Conservation (phyloP, 2,329 filamentous ascomycete genomes). For the Colletotrichum chlorophyti region DNA sequence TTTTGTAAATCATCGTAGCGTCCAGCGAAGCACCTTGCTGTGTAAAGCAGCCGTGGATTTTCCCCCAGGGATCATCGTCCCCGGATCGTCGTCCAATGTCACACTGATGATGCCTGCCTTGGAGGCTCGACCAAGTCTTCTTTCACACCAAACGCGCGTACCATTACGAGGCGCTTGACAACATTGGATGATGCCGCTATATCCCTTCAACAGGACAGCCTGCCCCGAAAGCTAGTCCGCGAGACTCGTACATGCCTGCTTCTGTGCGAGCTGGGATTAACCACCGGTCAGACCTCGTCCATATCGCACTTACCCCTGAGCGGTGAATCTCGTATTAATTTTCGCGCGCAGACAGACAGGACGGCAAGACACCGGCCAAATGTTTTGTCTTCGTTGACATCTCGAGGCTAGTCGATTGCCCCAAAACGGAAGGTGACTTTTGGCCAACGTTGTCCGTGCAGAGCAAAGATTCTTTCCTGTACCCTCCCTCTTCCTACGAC, state of each 20-base stretch:
- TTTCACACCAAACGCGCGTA: constrained; percentile 1
- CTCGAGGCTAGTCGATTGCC: constrained; percentile 13
- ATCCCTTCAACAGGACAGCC: too few relatives aligned
- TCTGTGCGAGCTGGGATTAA: background rate
- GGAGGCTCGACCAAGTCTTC: background rate
- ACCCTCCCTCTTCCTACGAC: too few relatives aligned
- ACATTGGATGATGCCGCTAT: background rate
- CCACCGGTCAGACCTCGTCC: constrained; percentile 7
- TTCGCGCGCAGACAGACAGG: background rate
- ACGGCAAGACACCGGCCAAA: background rate
- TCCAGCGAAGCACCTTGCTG: constrained; percentile 5
- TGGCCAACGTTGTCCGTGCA: constrained; percentile 12
- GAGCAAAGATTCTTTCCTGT: background rate
- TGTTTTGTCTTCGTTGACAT: background rate
- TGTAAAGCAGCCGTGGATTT: constrained; percentile 9
- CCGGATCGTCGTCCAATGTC: background rate
- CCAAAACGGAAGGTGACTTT: background rate
- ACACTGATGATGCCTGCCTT: constrained; percentile 16
- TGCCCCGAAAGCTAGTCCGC: too few relatives aligned
- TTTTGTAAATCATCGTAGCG: background rate
- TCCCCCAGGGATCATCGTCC: background rate
- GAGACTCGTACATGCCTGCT: constrained; percentile 1
- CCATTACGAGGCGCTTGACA: background rate
- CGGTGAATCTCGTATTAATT: background rate
- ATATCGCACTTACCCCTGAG: background rate